Evolutionary conservation across 495 filamentous ascomycete species (phyloP), one percentile per base, ranked within the genome.

Genomic region (Umbilicaria muhlenbergii): DNA sequence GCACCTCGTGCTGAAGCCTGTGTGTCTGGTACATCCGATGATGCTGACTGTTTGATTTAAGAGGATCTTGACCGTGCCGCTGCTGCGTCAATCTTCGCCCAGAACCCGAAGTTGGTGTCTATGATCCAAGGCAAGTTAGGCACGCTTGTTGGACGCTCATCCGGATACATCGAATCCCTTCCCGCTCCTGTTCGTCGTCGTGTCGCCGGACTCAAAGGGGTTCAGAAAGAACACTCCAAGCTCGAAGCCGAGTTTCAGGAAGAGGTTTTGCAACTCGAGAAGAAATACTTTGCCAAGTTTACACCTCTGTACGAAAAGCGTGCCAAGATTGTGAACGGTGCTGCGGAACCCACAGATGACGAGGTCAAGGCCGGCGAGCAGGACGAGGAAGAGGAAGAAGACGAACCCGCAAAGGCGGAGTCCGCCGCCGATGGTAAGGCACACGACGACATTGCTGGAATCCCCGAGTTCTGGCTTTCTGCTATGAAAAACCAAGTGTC

Each of bases 401-500:
- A 62, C 6, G 60, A 63, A 34, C 50, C 55, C n/a, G 71, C 73
- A 52, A 68, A 69, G 51, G 56, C 62, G 32, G 52, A 45, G 10
- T 39, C 45, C 3, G 46, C 28, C 33, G 60, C 65, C 46, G 59
- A 59, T 14, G 63, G 65, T 34, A 58, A 65, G 39, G 52, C 65
- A 21, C 69, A 73, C 49, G 65, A 77, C 42, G 66, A 75, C 49
- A 68, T 75, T 37, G 66, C 69, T 49, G 88, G 88, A 54, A 94
- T 96, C 48, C 92, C 92, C 32, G 92, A 99, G 63, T 99, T 99
- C 72, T 99, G 92, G 92, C 72, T 99, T 21, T 94, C 89, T 46
- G 86, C 92, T 49, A 96, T 99, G 91, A 99, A 99, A 73, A 99
- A 96, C 68, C 86, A 94, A 58, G 75, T 89, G 56, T 88, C 86